Conservation (phyloP, 164 flowering plant genomes). For the Taxillus chinensis region DNA sequence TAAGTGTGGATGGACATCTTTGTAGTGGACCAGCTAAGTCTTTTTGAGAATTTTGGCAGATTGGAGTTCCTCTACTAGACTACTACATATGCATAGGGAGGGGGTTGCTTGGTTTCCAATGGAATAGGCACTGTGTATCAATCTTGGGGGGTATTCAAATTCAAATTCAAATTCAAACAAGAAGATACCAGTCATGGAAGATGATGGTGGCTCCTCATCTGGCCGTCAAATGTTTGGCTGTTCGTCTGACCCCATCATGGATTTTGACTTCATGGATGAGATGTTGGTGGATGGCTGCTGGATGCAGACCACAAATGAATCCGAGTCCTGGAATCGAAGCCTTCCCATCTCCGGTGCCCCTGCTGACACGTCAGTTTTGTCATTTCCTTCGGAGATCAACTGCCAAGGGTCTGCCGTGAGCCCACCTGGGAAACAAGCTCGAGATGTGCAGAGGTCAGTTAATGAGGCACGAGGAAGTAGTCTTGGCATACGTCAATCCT, state of each 20-base stretch:
- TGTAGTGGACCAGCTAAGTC: no score
- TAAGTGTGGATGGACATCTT: no score
- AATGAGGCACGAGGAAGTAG: constrained; percentile 13
- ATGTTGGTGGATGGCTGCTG: constrained; percentile 68
- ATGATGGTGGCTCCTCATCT: constrained; percentile 49
- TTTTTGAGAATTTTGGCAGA: no score
- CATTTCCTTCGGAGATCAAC: constrained; percentile 25
- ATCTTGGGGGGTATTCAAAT: no score
- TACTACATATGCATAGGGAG: no score
- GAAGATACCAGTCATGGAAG: background rate
- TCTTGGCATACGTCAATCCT: constrained; percentile 10
- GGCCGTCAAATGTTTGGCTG: constrained; percentile 24
- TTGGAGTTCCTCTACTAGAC: no score
- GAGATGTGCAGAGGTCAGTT: constrained; percentile 20
- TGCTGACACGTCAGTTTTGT: constrained; percentile 28
- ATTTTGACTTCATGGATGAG: constrained; percentile 62
- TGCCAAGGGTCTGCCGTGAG: constrained; percentile 12
- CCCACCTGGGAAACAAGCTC: constrained; percentile 15
- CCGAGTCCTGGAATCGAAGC: constrained; percentile 39
- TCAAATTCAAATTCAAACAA: no score
- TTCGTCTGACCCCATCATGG: constrained; percentile 32
- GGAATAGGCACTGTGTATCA: no score
- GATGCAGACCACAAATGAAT: constrained; percentile 54
- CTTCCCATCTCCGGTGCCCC: constrained; percentile 29
- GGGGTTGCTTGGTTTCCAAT: no score